Evolutionary conservation across 192 early-diverging fungal species (phyloP), one percentile per base, ranked within the genome.

Genomic region (Coemansia sp.): DNA sequence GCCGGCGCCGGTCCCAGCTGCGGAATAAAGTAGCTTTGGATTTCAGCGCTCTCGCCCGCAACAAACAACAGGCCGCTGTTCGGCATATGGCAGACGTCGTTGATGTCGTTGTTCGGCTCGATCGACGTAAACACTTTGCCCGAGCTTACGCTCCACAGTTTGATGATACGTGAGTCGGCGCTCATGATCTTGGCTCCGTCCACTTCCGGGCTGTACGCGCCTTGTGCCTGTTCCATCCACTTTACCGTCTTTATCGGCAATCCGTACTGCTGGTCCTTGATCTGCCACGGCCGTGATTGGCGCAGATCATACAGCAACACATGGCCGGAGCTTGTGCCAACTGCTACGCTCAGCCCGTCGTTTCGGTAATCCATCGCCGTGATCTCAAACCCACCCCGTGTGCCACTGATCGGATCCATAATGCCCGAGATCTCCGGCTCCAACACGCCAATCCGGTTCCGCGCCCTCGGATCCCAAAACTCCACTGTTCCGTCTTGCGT

Each of bases 221-320:
- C 56, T 22, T 58, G 58, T 10, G 54, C 41, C 5, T 37, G 15
- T 45, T 89, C 86, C 64, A 95, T 90, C 85, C 91, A 96, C 38
- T 84, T 50, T 37, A 99, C 65, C 10, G 75, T 85, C 74, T 93
- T 93, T 69, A 99, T 97, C 25, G 94, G 93, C 69, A 91, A 87
- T 15, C 94, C 94, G 73, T 96, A 99, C 79, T 96, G 94, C 77
- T 99, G 97, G 84, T 99, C 97, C 84, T 97, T 97, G 68, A 94
- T 84, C 51, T 92, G 81, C 62, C 89, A 85, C 8, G 97, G 97
- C 19, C 85, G 77, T 55, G 84, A 85, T 69, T 88, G 85, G 48
- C 97, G 88, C 70, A 99, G 83, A 85, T 99, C 97, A 72, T 97
- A 97, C 37, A 96, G 83, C 32, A 97, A 70, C 17, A 94, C 89